phyloP scores from a whole-genome alignment of 2,329 filamentous ascomycete genomes.

The Penicillium sp. region DNA sequence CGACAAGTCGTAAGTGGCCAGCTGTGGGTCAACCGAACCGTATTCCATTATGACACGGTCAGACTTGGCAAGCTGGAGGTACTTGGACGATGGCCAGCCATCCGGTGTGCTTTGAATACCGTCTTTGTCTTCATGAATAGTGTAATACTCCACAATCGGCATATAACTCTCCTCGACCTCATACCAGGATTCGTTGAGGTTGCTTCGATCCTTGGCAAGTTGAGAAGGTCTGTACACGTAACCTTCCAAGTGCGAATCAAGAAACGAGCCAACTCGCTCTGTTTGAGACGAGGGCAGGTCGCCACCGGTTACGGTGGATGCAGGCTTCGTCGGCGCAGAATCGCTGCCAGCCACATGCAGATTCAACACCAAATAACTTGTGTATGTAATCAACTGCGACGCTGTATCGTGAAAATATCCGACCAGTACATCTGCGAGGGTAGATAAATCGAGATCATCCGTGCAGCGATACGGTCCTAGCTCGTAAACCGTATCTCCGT shows the following conservation, averaged over 20 bases:
- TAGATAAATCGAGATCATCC: slow-evolving; percentile 46
- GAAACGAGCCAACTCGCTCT: slow-evolving; percentile 45
- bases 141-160: slow-evolving; percentile 52
- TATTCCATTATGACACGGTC: slow-evolving; percentile 53
- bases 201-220: slow-evolving; percentile 48
- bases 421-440: slow-evolving; percentile 48
- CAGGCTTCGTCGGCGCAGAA: slow-evolving; percentile 40
- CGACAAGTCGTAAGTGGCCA: slow-evolving; percentile 52
- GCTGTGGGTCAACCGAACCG: slow-evolving; percentile 54
- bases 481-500: slow-evolving; percentile 37
- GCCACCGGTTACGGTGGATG: slow-evolving; percentile 37
- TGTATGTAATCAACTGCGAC: slow-evolving; percentile 51
- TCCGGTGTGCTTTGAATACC: slow-evolving; percentile 48
- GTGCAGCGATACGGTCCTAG: slow-evolving; percentile 56
- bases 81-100: slow-evolving; percentile 61
- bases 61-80: slow-evolving; percentile 51
- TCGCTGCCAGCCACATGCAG: slow-evolving; percentile 52
- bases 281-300: slow-evolving; percentile 42
- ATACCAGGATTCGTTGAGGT: slow-evolving; percentile 58
- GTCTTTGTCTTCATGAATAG: slow-evolving; percentile 32
- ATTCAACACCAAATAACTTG: slow-evolving; percentile 54
- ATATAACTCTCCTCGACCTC: slow-evolving; percentile 37
- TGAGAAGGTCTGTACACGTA: slow-evolving; percentile 52
- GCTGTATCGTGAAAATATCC: slow-evolving; percentile 52
- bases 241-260: slow-evolving; percentile 46